A percentile compares a stretch with the other conserved stretches of the same genome.
Evolutionary conservation across 2,329 filamentous ascomycete species (phyloP).

Genomic region (Rutstroemia sydowiana): DNA sequence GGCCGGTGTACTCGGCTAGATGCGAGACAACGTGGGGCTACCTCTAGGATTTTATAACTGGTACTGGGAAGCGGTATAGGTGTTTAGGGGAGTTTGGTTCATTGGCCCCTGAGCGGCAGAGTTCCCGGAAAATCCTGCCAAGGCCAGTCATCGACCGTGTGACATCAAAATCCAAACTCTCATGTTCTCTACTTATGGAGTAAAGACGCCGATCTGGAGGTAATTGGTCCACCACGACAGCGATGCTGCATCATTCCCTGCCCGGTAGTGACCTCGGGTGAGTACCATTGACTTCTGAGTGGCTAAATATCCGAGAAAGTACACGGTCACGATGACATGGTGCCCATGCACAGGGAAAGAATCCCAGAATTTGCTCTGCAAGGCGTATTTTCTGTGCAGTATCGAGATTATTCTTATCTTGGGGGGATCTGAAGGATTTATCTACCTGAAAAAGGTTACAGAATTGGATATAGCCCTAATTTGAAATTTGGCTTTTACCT

Average conservation of each 20-base stretch:
- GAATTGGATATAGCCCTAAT: no score
- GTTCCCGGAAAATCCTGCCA: constrained; percentile 8
- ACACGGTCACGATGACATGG: neutral
- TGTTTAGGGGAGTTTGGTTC: neutral
- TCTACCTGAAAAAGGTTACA: neutral
- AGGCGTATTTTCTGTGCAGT: neutral
- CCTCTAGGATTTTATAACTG: neutral
- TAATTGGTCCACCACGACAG: neutral
- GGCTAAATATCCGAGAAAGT: neutral
- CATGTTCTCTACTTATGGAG: neutral
- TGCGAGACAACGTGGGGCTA: constrained; percentile 5
- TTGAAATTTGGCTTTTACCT: no score
- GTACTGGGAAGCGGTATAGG: constrained; percentile 3
- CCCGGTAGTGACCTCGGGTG: neutral
- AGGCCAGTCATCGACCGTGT: neutral
- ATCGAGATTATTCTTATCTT: neutral
- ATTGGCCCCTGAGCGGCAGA: constrained; percentile 11
- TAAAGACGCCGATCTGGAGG: neutral
- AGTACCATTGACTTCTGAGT: neutral
- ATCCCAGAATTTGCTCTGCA: neutral
- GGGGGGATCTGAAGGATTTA: neutral
- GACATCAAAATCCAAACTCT: neutral
- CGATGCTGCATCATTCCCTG: neutral
- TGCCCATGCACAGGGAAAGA: neutral
- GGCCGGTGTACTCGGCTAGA: neutral